These are phyloP conservation scores for Penicillium sp. DNA, from an alignment of 2,329 filamentous ascomycete species.

Conservation along the genomic window DNA sequence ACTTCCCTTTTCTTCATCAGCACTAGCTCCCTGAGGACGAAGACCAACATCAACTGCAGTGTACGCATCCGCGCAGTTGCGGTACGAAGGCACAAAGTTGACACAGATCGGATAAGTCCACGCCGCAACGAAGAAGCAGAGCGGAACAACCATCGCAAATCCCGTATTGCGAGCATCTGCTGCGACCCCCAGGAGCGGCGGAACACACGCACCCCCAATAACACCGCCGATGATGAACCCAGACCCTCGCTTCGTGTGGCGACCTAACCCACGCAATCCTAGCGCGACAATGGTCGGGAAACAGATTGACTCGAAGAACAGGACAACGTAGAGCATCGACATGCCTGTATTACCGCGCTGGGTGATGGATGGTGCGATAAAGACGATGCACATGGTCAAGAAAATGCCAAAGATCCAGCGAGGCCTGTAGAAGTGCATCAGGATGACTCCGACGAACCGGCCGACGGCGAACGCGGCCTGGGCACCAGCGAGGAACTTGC, in stretches of 20 bases:
- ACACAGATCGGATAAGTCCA: not conserved
- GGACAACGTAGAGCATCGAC: not conserved
- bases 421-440: not conserved
- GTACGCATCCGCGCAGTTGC: not conserved
- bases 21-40: not conserved
- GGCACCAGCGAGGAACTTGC: slow-evolving; percentile 5
- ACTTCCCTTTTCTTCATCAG: not conserved
- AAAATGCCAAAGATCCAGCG: not conserved
- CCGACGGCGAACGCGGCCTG: not conserved
- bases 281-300: slow-evolving; percentile 11
- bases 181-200: not conserved
- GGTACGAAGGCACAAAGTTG: not conserved
- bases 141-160: not conserved
- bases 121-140: not conserved
- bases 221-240: not conserved
- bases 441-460: not conserved
- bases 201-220: not conserved
- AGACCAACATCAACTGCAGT: not conserved
- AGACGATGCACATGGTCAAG: slow-evolving; percentile 3
- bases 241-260: slow-evolving; percentile 6
- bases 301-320: not conserved
- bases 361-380: not conserved
- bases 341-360: not conserved
- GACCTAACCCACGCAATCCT: not conserved
- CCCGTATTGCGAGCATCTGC: not conserved